Conservation (phyloP, 2,329 filamentous ascomycete genomes). For the Aspergillus glaucus region DNA sequence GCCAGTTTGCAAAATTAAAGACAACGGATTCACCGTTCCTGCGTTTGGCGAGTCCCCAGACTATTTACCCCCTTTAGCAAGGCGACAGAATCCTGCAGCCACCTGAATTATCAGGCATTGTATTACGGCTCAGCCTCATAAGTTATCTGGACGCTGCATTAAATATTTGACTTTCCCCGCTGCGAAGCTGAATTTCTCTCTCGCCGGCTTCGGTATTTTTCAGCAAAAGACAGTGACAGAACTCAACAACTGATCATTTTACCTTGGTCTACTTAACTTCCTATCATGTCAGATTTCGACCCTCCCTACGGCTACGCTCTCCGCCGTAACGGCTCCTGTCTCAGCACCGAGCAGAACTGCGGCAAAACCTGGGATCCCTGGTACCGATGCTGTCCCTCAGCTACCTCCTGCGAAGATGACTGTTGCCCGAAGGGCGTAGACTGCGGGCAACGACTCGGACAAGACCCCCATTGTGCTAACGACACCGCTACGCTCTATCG, state of each 20-base stretch:
- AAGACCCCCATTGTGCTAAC: slow-evolving; percentile 19
- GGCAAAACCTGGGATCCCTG: slow-evolving; percentile 14
- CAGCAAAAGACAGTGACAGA: too few relatives aligned
- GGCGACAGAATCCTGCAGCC: too few relatives aligned
- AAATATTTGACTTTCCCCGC: too few relatives aligned
- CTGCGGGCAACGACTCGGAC: slow-evolving; percentile 8
- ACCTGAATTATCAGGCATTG: too few relatives aligned
- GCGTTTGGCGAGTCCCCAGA: too few relatives aligned
- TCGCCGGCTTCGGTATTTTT: too few relatives aligned
- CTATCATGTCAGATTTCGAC: neutral
- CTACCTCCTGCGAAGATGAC: slow-evolving; percentile 12
- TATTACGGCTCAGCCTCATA: too few relatives aligned
- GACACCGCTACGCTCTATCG: slow-evolving; percentile 13
- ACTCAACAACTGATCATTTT: neutral
- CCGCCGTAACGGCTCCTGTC: slow-evolving; percentile 14
- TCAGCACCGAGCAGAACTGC: slow-evolving; percentile 12
- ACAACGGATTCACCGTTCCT: too few relatives aligned
- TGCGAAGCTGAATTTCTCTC: too few relatives aligned
- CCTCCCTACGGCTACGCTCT: slow-evolving; percentile 13
- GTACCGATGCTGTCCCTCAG: slow-evolving; percentile 13
- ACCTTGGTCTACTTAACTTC: neutral
- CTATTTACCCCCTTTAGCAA: too few relatives aligned
- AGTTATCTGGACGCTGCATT: too few relatives aligned
- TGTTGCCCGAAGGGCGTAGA: slow-evolving; percentile 14
- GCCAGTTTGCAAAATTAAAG: too few relatives aligned